A percentile compares a stretch with the other conserved stretches of the same genome.
Evolutionary conservation across 768 basidiomycete genomes (phyloP).

Genomic region (Psilocybe cubensis): DNA sequence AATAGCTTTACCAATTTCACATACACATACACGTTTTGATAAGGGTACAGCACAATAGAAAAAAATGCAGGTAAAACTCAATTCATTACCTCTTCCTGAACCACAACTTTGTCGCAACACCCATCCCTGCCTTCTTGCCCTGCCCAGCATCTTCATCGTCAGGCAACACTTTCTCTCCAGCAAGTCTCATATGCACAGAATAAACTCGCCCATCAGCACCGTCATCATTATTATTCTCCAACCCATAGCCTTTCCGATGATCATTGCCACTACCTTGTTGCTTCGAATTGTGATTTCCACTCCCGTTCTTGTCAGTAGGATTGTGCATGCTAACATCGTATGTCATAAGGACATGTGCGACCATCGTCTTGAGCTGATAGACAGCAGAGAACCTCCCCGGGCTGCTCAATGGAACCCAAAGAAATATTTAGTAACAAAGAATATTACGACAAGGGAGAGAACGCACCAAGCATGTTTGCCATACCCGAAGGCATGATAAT

Average conservation of each 20-base stretch:
- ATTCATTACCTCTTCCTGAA: neutral
- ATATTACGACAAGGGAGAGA: neutral
- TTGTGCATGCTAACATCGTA: constrained; percentile 33
- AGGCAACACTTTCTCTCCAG: neutral
- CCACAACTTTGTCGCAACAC: neutral
- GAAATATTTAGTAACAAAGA: neutral
- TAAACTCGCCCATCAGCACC: neutral
- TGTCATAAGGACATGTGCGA: constrained; percentile 46
- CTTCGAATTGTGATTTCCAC: neutral
- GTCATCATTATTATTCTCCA: neutral
- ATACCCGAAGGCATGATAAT: constrained; percentile 36
- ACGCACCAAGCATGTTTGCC: constrained; percentile 34
- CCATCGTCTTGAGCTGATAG: constrained; percentile 46
- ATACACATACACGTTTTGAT: too few species aligned
- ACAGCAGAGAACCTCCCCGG: constrained; percentile 54
- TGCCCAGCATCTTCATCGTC: neutral
- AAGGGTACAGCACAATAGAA: too few species aligned
- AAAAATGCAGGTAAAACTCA: neutral
- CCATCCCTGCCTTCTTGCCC: neutral
- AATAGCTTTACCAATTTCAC: neutral
- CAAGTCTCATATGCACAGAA: neutral
- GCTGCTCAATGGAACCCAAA: constrained; percentile 17
- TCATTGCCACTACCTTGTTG: neutral
- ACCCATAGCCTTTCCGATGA: too few species aligned
- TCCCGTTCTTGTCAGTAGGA: neutral